Evolutionary conservation across 108 stramenopile species (phyloP), one percentile per base, ranked within the genome.

Genomic region (Epipyxis sp.): DNA sequence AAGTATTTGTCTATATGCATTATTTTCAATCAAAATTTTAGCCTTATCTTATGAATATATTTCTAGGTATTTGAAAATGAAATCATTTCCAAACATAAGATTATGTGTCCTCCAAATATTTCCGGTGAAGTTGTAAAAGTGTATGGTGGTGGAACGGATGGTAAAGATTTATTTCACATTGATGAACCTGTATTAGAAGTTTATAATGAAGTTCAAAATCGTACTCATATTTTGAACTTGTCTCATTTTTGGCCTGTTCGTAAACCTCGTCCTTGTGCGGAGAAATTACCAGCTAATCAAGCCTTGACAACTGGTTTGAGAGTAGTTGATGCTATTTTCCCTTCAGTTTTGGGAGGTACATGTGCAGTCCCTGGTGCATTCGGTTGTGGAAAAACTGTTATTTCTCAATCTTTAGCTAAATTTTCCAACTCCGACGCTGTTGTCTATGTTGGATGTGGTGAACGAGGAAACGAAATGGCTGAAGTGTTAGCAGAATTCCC

Each of bases 401-500:
- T 99, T 80, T 94, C 93, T 40, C 98, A 99, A 83, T 94, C 94
- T 46, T 90, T 99, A 10, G 94, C 95, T 88, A 99, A 99, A 91
- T 97, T 97, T 86, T 93, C 92, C 79, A 99, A 99, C 93, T 91
- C 91, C 54, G 92, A 93, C 80, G 90, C 89, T 74, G 93, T 95
- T 77, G 89, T 97, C 10, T 97, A 97, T 88, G 94, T 97, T 59
- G 94, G 94, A 69, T 93, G 83, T 59, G 94, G 94, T 68, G 92
- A 94, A 83, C 91, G 98, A 82, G 98, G 98, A 42, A 99, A 99
- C 84, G 98, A 99, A 89, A 99, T 99, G 98, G 98, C 98, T 20
- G 98, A 99, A 89, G 98, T 99, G 69, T 87, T 99, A 61, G 92
- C 92, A 81, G 98, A 99, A 87, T 99, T 99, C 92, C 98, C 98